Evolutionary conservation across 2,329 filamentous ascomycete species (phyloP), one percentile per base, ranked within the genome.

Genomic region (Thermomyces lanuginosus): DNA sequence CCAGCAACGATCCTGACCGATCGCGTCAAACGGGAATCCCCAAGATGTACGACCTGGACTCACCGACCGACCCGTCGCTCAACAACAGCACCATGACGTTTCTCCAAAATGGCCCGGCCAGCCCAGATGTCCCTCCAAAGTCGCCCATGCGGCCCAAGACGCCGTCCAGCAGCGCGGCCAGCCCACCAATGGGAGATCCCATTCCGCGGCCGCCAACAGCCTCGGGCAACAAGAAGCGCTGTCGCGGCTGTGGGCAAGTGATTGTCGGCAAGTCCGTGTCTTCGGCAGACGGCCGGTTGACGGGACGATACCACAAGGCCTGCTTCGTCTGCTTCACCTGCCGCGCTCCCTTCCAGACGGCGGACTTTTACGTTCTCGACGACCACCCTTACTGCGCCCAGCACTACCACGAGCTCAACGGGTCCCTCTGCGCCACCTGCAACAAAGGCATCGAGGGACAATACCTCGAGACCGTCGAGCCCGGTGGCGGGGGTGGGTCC

Each of bases 291-390:
- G 89, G 89, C 9, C 75, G 84, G 13, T 62, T 98, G 13, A 92
- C 81, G 0, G 89, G 89, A 6, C 76, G 83, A 36, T 98, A 92
- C 51, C 89, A 98, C 62, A 92, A 91, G 51, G 69, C 76, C 4
- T 98, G 86, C 51, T 95, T 98, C 47, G 79, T 86, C 7, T 98
- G 89, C 63, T 69, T 72, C 4, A 83, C 77, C 1, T 98, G 89
- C 58, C 61, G 63, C 7, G 66, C 73, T 28, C 76, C 83, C 1
- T 98, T 95, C 46, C 63, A 73, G 11, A 92, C 83, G 0, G 69
- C 81, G 1, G 83, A 89, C 32, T 95, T 95, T 43, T 98, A 98
- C 48, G 84, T 98, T 7, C 69, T 83, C 33, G 58, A 77, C 37
- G 82, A 98, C 53, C 66, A 72, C 32, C 89, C 89, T 0, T 93